Percentiles rank a stretch among this genome's conserved stretches.
Evolutionary conservation across 73 alveolate species (phyloP).

Genomic region (Blepharisma japonicum): DNA sequence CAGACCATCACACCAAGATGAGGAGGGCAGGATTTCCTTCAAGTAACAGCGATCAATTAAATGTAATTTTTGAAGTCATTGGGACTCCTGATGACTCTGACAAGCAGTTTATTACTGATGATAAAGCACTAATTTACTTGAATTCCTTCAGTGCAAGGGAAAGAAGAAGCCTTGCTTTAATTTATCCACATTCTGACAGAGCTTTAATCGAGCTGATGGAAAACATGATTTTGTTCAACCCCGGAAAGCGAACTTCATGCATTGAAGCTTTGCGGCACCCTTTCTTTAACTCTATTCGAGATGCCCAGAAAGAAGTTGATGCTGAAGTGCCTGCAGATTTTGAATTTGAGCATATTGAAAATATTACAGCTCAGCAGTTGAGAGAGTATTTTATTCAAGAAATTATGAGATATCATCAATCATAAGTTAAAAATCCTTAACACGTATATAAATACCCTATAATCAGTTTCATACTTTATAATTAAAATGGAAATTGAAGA

Average conservation of each 20-base stretch:
- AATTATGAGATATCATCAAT: conserved; percentile 33
- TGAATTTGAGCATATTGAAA: conserved; percentile 46
- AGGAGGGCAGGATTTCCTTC: conserved; percentile 83
- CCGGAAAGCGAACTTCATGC: conserved; percentile 70
- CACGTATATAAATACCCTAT: too few species aligned
- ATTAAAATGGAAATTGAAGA: too few species aligned
- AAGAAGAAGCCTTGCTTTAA: conserved; percentile 51
- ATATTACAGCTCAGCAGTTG: conserved; percentile 41
- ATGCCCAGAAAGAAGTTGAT: conserved; percentile 41
- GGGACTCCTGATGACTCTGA: conserved; percentile 88
- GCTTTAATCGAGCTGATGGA: conserved; percentile 70
- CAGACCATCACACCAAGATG: conserved; percentile 73
- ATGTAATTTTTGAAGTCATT: conserved; percentile 80
- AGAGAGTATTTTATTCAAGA: conserved; percentile 48
- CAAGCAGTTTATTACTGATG: conserved; percentile 75
- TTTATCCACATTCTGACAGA: conserved; percentile 70
- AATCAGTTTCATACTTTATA: too few species aligned
- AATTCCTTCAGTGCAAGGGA: conserved; percentile 62
- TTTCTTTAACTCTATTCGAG: conserved; percentile 44
- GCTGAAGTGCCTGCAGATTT: conserved; percentile 46
- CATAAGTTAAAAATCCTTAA: too few species aligned
- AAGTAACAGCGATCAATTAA: conserved; percentile 81
- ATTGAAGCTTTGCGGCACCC: conserved; percentile 84
- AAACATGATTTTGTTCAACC: conserved; percentile 66
- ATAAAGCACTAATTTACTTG: conserved; percentile 78